Evolutionary conservation across 1,284 basidiomycete species (phyloP).

Genomic region (Sporisorium graminicola): DNA sequence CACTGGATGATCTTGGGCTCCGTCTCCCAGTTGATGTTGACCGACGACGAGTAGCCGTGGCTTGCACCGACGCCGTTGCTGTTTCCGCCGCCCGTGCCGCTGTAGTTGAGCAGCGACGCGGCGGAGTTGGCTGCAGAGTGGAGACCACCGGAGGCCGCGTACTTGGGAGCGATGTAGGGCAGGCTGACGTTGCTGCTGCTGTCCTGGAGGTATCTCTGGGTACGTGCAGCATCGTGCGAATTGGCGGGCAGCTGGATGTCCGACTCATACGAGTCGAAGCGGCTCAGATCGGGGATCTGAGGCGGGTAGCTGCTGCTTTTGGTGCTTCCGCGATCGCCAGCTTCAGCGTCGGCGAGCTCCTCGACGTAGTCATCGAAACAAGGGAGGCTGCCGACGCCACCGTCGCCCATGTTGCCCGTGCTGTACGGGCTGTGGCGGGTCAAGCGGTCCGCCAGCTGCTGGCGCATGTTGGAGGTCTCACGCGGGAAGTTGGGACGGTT

Average conservation of each 20-base stretch:
- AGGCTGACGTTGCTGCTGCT: slow-evolving; percentile 44
- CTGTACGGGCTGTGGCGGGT: slow-evolving; percentile 29
- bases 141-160: slow-evolving; percentile 22
- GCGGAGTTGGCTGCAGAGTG: slow-evolving; percentile 28
- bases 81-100: slow-evolving; percentile 25
- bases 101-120: slow-evolving; percentile 45
- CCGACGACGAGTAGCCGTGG: slow-evolving; percentile 35
- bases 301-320: slow-evolving; percentile 34
- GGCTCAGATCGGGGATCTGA: slow-evolving; percentile 17
- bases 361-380: slow-evolving; percentile 28
- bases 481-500: slow-evolving; percentile 45
- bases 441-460: slow-evolving; percentile 30
- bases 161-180: slow-evolving; percentile 48
- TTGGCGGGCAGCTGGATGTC: slow-evolving; percentile 36
- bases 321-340: not conserved
- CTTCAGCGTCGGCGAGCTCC: slow-evolving; percentile 1
- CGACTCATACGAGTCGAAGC: slow-evolving; percentile 44
- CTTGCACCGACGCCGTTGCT: slow-evolving; percentile 21
- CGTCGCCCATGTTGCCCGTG: slow-evolving; percentile 17
- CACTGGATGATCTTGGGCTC: slow-evolving; percentile 57
- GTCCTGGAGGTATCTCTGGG: slow-evolving; percentile 49
- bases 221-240: slow-evolving; percentile 40
- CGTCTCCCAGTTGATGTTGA: slow-evolving; percentile 41
- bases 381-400: slow-evolving; percentile 30
- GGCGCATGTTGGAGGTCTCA: slow-evolving; percentile 33